Base-by-base conservation (phyloP, 2,329 filamentous ascomycete genomes). In the Arthrobotrys iridis region DNA sequence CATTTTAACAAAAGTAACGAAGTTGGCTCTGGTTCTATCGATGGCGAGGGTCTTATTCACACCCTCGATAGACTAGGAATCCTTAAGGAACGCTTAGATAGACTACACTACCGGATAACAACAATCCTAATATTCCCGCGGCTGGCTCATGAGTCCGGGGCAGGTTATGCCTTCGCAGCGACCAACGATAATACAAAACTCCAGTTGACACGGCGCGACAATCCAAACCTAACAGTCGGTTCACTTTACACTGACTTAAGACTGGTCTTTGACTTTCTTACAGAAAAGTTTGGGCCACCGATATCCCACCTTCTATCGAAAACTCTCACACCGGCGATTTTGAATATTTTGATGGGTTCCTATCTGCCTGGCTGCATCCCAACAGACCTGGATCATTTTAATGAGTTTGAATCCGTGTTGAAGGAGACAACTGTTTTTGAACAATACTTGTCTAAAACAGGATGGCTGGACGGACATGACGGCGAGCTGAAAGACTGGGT, bases 281-380 rank as follows among this genome's bases (percentile, higher is more conserved):
- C 83, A 52, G 82, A 83, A 3, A 82, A 82, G 11, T 81, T 90
- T 4, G 87, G 88, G 4, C 66, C 81, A 22, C 81, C 82, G 1
- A 81, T 89, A 10, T 81, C 83, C 5, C 77, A 81, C 5, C 85
- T 87, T 0, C 83, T 97, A 0, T 91, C 91, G 0, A 84, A 86
- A 10, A 86, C 88, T 6, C 87, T 97, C 81, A 87, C 97, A 81
- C 89, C 89, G 0, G 85, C 87, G 40, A 82, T 97, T 7, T 86
- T 90, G 6, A 85, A 88, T 4, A 87, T 88, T 20, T 85, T 97
- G 8, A 89, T 93, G 41, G 86, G 86, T 3, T 85, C 86, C 3
- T 96, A 93, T 90, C 86, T 99, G 5, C 88, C 91, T 30, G 86
- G 88, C 11, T 88, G 89, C 0, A 89, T 99, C 0, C 94, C 95